Percentiles rank a stretch among this genome's conserved stretches.
phyloP scores from a whole-genome alignment of 2,329 filamentous ascomycete genomes.

The Sporothrix humicola region DNA sequence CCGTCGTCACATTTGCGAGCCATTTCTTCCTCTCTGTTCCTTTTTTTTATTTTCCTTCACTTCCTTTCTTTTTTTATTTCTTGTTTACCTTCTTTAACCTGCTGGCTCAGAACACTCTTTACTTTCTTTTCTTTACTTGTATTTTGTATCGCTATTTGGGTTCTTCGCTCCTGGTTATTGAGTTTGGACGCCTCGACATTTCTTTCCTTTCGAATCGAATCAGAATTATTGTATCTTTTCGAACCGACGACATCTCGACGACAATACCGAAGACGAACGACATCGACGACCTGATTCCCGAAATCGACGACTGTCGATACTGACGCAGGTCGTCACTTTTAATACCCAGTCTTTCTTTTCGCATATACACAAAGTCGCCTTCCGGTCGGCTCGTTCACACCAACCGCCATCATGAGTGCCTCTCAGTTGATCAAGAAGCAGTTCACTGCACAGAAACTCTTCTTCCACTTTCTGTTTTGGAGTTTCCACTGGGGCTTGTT shows the following conservation, averaged over 20 bases:
- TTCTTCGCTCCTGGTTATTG: constrained; percentile 9
- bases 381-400: constrained; percentile 31
- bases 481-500: constrained; percentile 79
- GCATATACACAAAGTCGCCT: neutral
- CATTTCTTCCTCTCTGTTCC: constrained; percentile 47
- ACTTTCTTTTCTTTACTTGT: constrained; percentile 34
- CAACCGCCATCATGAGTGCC: constrained; percentile 50
- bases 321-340: constrained; percentile 64
- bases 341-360: constrained; percentile 38
- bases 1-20: constrained; percentile 46
- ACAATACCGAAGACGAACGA: constrained; percentile 18
- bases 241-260: constrained; percentile 1
- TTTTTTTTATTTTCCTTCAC: constrained; percentile 46
- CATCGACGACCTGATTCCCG: constrained; percentile 13
- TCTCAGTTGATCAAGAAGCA: constrained; percentile 62
- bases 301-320: constrained; percentile 31
- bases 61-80: constrained; percentile 42
- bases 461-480: constrained; percentile 85
- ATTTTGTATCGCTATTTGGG: constrained; percentile 43
- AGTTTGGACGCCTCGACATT: constrained; percentile 18
- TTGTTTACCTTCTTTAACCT: constrained; percentile 50
- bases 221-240: constrained; percentile 2
- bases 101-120: constrained; percentile 64
- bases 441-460: constrained; percentile 71
- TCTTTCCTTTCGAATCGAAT: neutral